phyloP scores from a whole-genome alignment of 345 rosid genomes.

The Erysimum cheiranthoides region DNA sequence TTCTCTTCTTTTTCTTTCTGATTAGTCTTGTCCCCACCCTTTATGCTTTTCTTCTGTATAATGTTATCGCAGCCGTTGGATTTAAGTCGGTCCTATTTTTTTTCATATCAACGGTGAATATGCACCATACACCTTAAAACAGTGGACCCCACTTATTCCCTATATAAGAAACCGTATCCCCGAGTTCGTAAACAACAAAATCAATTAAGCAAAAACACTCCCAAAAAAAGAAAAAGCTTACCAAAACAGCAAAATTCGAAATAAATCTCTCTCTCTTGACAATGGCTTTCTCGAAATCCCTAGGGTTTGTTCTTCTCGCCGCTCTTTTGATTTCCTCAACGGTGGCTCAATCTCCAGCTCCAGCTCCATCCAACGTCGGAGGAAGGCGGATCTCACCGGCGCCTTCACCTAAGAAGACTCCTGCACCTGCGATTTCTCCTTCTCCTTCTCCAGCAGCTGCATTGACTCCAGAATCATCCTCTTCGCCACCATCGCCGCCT shows the following conservation, averaged over 20 bases:
- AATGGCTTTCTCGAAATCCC: constrained; percentile 32
- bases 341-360: constrained; percentile 48
- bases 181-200: background rate
- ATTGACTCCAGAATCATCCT: constrained; percentile 36
- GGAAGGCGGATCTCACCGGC: constrained; percentile 44
- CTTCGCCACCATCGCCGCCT: constrained; percentile 46
- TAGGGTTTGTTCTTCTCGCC: constrained; percentile 32
- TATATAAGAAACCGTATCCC: constrained; percentile 15
- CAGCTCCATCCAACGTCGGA: constrained; percentile 41
- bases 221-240: background rate
- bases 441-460: constrained; percentile 40
- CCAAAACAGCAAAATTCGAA: background rate
- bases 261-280: background rate
- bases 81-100: constrained; percentile 19
- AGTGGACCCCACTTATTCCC: constrained; percentile 1
- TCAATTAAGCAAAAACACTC: constrained; percentile 19
- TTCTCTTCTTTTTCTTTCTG: constrained; percentile 13
- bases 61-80: constrained; percentile 28
- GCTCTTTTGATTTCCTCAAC: constrained; percentile 31
- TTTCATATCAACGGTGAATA: constrained; percentile 20
- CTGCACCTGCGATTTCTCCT: constrained; percentile 31
- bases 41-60: background rate
- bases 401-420: constrained; percentile 29
- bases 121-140: background rate
- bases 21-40: constrained; percentile 23